These are phyloP conservation scores for Pyrenophora graminea DNA, from an alignment of 2,329 filamentous ascomycete species.

Conservation along the genomic window DNA sequence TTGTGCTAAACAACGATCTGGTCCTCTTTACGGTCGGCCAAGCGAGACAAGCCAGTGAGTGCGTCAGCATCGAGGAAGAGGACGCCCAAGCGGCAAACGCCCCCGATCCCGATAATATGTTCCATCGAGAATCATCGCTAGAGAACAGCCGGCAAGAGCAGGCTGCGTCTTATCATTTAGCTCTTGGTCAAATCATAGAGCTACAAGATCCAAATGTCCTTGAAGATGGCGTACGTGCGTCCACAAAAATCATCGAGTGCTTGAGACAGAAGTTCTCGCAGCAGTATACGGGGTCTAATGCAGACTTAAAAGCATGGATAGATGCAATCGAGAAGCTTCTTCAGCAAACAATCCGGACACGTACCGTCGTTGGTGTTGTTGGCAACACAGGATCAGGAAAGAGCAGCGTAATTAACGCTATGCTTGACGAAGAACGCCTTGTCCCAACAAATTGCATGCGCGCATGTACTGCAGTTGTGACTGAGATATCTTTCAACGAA, in stretches of 20 bases:
- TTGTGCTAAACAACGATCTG: conserved; percentile 3
- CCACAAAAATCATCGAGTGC: conserved; percentile 43
- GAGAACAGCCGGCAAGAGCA: conserved; percentile 4
- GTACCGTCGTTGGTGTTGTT: conserved; percentile 61
- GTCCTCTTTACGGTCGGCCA: conserved; percentile 11
- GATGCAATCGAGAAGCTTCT: conserved; percentile 50
- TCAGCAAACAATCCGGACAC: conserved; percentile 47
- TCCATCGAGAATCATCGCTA: conserved; percentile 21
- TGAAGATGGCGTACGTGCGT: conserved; percentile 47
- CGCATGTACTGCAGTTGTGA: conserved; percentile 65
- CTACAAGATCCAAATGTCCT: conserved; percentile 41
- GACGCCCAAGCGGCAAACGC: too few species aligned
- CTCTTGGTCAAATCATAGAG: conserved; percentile 41
- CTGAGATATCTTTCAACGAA: conserved; percentile 63
- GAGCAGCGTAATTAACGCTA: conserved; percentile 65
- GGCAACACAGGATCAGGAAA: conserved; percentile 68
- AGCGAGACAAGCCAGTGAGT: background rate
- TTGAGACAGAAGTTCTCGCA: conserved; percentile 40
- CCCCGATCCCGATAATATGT: conserved; percentile 6
- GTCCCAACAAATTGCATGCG: conserved; percentile 63
- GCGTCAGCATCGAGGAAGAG: too few species aligned
- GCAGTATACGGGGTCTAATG: conserved; percentile 15
- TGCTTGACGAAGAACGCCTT: conserved; percentile 64
- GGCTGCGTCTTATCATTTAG: conserved; percentile 10
- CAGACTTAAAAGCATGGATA: conserved; percentile 49